Percentiles rank a stretch among this genome's conserved stretches.
phyloP scores from a whole-genome alignment of 352 stramenopile genomes.

The Phytophthora podocarpi region DNA sequence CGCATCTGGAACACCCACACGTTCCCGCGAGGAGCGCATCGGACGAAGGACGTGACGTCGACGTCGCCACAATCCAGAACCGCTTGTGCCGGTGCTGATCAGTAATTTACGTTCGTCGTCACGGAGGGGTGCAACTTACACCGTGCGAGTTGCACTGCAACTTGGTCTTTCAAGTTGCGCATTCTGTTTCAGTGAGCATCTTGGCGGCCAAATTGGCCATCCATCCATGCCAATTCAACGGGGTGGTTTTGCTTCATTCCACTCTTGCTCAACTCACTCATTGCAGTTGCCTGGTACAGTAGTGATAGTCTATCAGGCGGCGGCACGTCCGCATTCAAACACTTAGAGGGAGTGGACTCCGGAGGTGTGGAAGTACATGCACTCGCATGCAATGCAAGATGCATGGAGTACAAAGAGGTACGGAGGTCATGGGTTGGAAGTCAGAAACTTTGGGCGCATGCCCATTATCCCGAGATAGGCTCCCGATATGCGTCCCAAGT shows the following conservation, averaged over 20 bases:
- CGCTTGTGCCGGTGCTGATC: slow-evolving; percentile 14
- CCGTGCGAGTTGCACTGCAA: no score
- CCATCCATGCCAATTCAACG: no score
- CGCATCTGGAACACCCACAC: slow-evolving; percentile 47
- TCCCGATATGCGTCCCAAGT: background rate
- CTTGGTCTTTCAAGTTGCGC: slow-evolving; percentile 7
- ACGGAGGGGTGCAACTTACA: slow-evolving; percentile 13
- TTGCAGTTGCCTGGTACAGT: slow-evolving; percentile 4
- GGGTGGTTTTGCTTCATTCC: no score
- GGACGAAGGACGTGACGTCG: slow-evolving; percentile 11
- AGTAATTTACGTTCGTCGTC: slow-evolving; percentile 27
- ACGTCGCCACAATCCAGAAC: slow-evolving; percentile 3
- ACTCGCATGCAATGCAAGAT: background rate
- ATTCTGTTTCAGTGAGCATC: slow-evolving; percentile 17
- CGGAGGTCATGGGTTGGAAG: slow-evolving; percentile 3
- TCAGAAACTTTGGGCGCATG: slow-evolving; percentile 1
- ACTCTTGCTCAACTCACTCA: no score
- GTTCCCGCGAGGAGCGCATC: slow-evolving; percentile 30
- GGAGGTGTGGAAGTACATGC: background rate
- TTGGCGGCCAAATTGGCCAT: no score
- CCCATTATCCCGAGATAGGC: slow-evolving; percentile 27
- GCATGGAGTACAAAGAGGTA: slow-evolving; percentile 23
- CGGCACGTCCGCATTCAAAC: slow-evolving; percentile 1
- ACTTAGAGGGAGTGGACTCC: background rate
- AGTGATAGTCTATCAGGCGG: background rate